These are phyloP conservation scores for Suillus ampliporus DNA, from an alignment of 768 basidiomycete species.

Conservation along the genomic window DNA sequence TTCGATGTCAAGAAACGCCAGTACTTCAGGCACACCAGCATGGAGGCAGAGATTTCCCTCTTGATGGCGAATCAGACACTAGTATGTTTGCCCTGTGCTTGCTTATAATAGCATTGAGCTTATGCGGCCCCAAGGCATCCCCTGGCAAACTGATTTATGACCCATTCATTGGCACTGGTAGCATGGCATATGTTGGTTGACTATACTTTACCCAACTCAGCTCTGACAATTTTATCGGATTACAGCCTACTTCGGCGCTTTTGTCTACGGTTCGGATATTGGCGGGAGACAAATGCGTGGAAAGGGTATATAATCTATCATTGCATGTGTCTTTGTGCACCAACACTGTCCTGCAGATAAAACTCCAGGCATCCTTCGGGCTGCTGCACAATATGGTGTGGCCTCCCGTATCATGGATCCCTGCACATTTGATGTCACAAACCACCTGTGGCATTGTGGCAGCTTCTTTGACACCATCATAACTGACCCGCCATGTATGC, in stretches of 20 bases:
- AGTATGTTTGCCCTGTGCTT: slow-evolving; percentile 45
- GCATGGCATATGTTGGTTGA: slow-evolving; percentile 79
- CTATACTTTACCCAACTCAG: slow-evolving; percentile 9
- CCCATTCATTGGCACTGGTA: slow-evolving; percentile 93
- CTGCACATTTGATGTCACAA: slow-evolving; percentile 92
- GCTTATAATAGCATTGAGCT: neutral
- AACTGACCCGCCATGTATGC: slow-evolving; percentile 92
- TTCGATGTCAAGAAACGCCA: slow-evolving; percentile 90
- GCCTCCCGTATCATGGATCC: slow-evolving; percentile 77
- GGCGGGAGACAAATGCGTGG: slow-evolving; percentile 98
- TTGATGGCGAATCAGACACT: slow-evolving; percentile 97
- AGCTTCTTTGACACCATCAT: slow-evolving; percentile 92
- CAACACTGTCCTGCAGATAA: slow-evolving; percentile 34
- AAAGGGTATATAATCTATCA: slow-evolving; percentile 58
- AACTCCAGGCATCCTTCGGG: slow-evolving; percentile 75
- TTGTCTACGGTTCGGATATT: slow-evolving; percentile 92
- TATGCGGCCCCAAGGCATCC: slow-evolving; percentile 57
- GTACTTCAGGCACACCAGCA: slow-evolving; percentile 96
- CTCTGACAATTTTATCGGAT: slow-evolving; percentile 53
- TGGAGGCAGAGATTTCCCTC: slow-evolving; percentile 95
- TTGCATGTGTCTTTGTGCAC: slow-evolving; percentile 4
- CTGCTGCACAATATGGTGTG: slow-evolving; percentile 86
- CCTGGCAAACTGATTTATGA: slow-evolving; percentile 95
- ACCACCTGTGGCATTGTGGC: slow-evolving; percentile 87
- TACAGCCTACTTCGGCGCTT: slow-evolving; percentile 84